These are phyloP conservation scores for Saccharomycopsis sp. DNA, from an alignment of 805 yeast species.

Conservation along the genomic window DNA sequence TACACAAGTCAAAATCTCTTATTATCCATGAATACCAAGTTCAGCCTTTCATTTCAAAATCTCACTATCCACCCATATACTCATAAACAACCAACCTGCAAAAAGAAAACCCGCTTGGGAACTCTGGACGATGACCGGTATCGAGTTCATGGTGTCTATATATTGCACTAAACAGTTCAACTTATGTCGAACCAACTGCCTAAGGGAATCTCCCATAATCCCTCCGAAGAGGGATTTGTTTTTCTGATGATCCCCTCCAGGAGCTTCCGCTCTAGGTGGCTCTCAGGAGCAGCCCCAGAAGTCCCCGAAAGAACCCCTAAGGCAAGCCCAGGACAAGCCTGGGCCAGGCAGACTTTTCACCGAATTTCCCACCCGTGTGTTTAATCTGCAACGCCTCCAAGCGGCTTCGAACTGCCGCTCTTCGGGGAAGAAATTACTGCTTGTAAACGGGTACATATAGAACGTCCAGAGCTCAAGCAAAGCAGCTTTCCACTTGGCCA, in stretches of 20 bases:
- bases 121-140: constrained; percentile 3
- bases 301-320: neutral
- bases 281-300: constrained; percentile 1
- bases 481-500: neutral
- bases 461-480: neutral
- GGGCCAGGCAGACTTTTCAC: constrained; percentile 4
- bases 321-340: neutral
- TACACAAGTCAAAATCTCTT: too few relatives aligned
- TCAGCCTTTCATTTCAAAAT: too few relatives aligned
- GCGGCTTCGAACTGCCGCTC: neutral
- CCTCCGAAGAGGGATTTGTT: neutral
- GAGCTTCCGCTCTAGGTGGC: constrained; percentile 2
- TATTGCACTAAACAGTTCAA: constrained; percentile 2
- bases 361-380: constrained; percentile 1
- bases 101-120: neutral
- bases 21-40: too few relatives aligned
- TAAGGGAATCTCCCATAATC: constrained; percentile 1
- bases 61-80: too few relatives aligned
- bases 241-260: constrained; percentile 1
- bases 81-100: too few relatives aligned
- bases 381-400: neutral
- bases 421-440: neutral
- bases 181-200: neutral
- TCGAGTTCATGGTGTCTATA: constrained; percentile 1
- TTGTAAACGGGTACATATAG: neutral